Conservation (phyloP, 2,329 filamentous ascomycete genomes). For the Alternaria conjuncta region DNA sequence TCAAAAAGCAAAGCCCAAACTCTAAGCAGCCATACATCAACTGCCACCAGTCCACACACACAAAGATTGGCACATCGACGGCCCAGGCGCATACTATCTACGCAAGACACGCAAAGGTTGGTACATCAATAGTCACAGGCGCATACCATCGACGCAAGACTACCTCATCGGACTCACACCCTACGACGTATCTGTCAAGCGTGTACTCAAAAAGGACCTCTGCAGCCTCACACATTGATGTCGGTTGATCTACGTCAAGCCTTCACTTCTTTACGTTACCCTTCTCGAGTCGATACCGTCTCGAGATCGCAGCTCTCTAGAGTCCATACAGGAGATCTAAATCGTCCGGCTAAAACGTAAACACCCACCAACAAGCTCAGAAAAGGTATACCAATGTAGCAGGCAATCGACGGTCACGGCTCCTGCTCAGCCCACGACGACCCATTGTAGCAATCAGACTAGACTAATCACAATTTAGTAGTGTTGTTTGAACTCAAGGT, state of each 20-base stretch:
- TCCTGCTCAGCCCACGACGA: constrained; percentile 35
- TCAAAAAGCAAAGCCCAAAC: constrained; percentile 33
- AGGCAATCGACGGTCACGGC: constrained; percentile 42
- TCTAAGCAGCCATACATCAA: constrained; percentile 32
- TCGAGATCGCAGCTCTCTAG: constrained; percentile 64
- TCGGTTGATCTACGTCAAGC: constrained; percentile 65
- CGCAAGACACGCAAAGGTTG: constrained; percentile 9
- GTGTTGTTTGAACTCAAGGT: constrained; percentile 44
- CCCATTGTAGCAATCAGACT: constrained; percentile 33
- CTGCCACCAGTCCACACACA: constrained; percentile 25
- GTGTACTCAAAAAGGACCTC: constrained; percentile 36
- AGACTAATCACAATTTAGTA: constrained; percentile 45
- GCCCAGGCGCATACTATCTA: constrained; percentile 22
- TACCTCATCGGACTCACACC: constrained; percentile 26
- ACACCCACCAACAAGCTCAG: constrained; percentile 13
- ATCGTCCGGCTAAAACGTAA: constrained; percentile 54
- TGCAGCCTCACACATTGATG: constrained; percentile 56
- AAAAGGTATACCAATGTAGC: constrained; percentile 48
- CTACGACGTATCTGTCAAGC: constrained; percentile 10
- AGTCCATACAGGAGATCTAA: constrained; percentile 62
- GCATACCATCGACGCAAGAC: constrained; percentile 24
- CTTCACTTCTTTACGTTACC: constrained; percentile 61
- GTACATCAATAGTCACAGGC: constrained; percentile 27
- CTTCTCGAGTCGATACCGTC: constrained; percentile 62
- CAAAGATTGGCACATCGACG: constrained; percentile 27